phyloP scores from a whole-genome alignment of 441 rosid species.

The Sinapis alba region DNA sequence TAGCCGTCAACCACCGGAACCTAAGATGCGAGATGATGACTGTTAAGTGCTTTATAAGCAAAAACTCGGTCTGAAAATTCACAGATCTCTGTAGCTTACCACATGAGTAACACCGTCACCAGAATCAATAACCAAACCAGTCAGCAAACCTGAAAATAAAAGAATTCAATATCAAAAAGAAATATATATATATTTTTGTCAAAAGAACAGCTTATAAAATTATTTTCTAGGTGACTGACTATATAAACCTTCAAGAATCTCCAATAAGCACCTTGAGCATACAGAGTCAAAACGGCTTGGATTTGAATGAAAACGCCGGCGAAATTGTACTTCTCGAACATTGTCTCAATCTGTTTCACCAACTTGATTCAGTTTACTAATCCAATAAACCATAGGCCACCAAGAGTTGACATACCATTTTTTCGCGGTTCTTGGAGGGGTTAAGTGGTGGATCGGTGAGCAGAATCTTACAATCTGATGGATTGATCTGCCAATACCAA shows the following conservation, averaged over 20 bases:
- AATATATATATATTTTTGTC: background rate
- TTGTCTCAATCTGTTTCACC: constrained; percentile 79
- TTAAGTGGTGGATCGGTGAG: constrained; percentile 98
- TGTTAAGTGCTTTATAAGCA: constrained; percentile 21
- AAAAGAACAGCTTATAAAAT: constrained; percentile 10
- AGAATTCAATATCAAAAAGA: constrained; percentile 13
- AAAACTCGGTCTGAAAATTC: background rate
- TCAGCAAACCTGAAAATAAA: constrained; percentile 71
- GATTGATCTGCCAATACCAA: constrained; percentile 66
- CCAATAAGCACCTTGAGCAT: constrained; percentile 97
- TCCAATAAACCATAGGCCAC: constrained; percentile 2
- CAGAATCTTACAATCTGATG: constrained; percentile 87
- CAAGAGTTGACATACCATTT: constrained; percentile 61
- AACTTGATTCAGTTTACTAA: constrained; percentile 4
- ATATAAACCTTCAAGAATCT: constrained; percentile 58
- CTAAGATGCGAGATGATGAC: constrained; percentile 40
- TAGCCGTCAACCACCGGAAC: constrained; percentile 99
- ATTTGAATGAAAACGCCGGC: constrained; percentile 94
- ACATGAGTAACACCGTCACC: constrained; percentile 99
- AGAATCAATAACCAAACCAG: constrained; percentile 98
- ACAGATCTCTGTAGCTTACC: constrained; percentile 53
- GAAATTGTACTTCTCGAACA: constrained; percentile 97
- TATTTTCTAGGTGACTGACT: constrained; percentile 12
- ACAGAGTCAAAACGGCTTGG: constrained; percentile 92
- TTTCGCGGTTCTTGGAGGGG: constrained; percentile 88